Evolutionary conservation across 2,329 filamentous ascomycete genomes (phyloP), one percentile per base, ranked within the genome.

Genomic region (Fusarium sp.): DNA sequence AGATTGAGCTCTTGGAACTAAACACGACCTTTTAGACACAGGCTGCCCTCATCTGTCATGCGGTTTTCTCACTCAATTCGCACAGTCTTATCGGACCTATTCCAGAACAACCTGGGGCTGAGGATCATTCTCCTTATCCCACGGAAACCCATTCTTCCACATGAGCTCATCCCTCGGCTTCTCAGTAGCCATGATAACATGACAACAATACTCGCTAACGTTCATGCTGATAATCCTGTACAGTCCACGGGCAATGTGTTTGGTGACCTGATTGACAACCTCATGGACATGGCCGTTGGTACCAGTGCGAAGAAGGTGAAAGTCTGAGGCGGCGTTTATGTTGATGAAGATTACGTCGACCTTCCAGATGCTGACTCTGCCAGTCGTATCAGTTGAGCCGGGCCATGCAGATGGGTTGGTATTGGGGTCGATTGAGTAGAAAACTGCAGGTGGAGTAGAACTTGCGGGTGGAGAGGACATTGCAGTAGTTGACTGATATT

Each of bases 31-130:
- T 30, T 12, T 30, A 30, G 29, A 30, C 11, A 30, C 12, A 13
- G 11, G 1, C 12, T 6, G 29, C 29, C 29, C 12, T 30, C 10
- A 10, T 30, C 29, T 30, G 5, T 13, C 12, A 30, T 30, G 29
- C 29, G 12, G 2, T 12, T 30, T 13, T 12, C 6, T 30, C 29
- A 30, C 12, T 13, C 6, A 7, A 30, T 30, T 12, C 12, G 12
- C 2, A 30, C 6, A 2, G 12, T 13, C 29, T 13, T 30, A 30
- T 30, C 5, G 12, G 29, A 30, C 12, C 32, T 34, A 34, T 5
- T 37, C 9, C 0, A 37, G 3, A 37, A n/a, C 10, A n/a, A 37
- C 18, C 1, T 11, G 34, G 0, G 34, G 34, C 1, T 37, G 34
- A 7, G 18, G 16, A 37, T 37, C 34, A n/a, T 37, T 10, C 5